Conservation (phyloP, 169 alveolate genomes). For the Plasmodium ovale region DNA sequence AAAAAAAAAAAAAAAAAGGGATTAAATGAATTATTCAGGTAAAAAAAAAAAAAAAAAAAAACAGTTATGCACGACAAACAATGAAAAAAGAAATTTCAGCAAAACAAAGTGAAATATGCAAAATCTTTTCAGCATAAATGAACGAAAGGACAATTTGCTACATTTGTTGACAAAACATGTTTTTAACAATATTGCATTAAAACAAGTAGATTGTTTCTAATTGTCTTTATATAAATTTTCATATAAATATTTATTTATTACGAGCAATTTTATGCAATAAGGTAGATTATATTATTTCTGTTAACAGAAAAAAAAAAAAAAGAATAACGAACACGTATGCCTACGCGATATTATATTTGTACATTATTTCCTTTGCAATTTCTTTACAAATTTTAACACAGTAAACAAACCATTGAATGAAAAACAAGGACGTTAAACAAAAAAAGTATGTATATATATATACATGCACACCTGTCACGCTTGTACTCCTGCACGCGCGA, state of each 20-base stretch:
- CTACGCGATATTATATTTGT: no score
- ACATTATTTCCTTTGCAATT: constrained; percentile 20
- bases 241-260: constrained; percentile 37
- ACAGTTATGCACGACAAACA: no score
- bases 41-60: neutral
- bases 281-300: constrained; percentile 31
- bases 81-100: constrained; percentile 12
- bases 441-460: constrained; percentile 21
- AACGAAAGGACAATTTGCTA: constrained; percentile 21
- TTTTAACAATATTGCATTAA: constrained; percentile 42
- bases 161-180: constrained; percentile 28
- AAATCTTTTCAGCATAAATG: constrained; percentile 12
- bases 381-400: constrained; percentile 32
- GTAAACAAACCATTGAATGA: constrained; percentile 26
- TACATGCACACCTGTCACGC: no score
- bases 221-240: constrained; percentile 66
- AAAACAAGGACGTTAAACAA: constrained; percentile 7
- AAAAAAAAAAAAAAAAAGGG: constrained; percentile 28
- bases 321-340: neutral
- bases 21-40: neutral
- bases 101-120: constrained; percentile 25
- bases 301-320: constrained; percentile 6
- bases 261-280: constrained; percentile 22
- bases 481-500: neutral
- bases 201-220: constrained; percentile 51